These are phyloP conservation scores for Globisporangium nodosum DNA, from an alignment of 352 stramenopile genomes.

Conservation along the genomic window DNA sequence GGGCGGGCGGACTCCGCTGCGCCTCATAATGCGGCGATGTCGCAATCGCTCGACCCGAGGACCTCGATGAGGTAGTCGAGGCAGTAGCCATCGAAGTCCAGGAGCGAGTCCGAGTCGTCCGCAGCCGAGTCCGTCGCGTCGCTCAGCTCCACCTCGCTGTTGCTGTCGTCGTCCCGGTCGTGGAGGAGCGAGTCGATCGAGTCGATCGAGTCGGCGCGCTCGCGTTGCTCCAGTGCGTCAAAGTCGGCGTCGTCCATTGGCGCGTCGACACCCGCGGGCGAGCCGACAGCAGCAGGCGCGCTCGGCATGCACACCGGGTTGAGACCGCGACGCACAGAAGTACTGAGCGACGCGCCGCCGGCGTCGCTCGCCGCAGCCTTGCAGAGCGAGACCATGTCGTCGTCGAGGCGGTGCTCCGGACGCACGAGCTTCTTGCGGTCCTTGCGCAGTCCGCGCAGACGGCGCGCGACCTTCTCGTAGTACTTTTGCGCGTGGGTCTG, in stretches of 20 bases:
- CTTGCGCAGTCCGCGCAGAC: conserved; percentile 54
- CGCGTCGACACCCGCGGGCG: conserved; percentile 2
- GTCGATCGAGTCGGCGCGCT: conserved; percentile 8
- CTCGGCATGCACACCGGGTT: background rate
- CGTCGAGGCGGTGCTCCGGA: conserved; percentile 55
- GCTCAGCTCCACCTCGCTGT: conserved; percentile 9
- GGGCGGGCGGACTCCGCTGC: background rate
- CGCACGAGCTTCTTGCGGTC: conserved; percentile 49
- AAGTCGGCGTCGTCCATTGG: conserved; percentile 4
- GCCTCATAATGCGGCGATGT: conserved; percentile 8
- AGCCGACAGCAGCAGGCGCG: background rate
- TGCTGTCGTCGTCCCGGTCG: background rate
- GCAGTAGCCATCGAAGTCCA: conserved; percentile 12
- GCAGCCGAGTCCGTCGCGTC: conserved; percentile 3
- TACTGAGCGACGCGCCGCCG: background rate
- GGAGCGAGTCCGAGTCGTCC: conserved; percentile 5
- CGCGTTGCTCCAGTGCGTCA: background rate
- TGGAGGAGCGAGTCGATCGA: background rate
- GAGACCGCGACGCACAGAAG: conserved; percentile 5
- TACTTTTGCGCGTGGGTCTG: conserved; percentile 60
- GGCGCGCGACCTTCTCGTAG: conserved; percentile 65
- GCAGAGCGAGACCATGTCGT: conserved; percentile 26
- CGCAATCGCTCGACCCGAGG: conserved; percentile 3
- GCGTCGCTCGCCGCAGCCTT: conserved; percentile 5
- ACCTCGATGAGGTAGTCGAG: conserved; percentile 14